These are phyloP conservation scores for Carex parvula DNA, from an alignment of 176 grass and related monocot species.

Conservation along the genomic window DNA sequence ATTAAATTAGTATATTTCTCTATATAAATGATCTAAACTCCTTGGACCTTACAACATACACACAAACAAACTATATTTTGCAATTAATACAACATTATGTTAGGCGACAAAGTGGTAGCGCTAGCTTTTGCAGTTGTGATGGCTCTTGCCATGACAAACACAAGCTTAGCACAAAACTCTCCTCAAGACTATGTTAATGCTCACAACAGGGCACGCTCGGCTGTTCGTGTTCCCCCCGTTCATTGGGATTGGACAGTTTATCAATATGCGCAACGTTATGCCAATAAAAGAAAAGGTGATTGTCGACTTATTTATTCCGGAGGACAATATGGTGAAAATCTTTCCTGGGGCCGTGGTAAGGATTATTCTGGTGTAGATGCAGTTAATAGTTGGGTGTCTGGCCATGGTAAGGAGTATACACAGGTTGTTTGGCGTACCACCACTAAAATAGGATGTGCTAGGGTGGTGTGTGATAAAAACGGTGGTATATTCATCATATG, in stretches of 20 bases:
- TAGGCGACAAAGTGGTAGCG: not conserved
- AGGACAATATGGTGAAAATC: not conserved
- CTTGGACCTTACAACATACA: not conserved
- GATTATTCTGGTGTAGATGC: not conserved
- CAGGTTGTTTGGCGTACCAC: not conserved
- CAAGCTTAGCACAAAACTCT: not conserved
- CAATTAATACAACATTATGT: not conserved
- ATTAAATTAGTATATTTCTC: not conserved
- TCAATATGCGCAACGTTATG: not conserved
- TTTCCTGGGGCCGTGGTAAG: not conserved
- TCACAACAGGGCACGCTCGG: constrained; percentile 1
- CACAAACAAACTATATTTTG: not conserved
- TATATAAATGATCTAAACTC: not conserved
- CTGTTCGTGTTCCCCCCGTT: not conserved
- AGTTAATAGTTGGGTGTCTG: no score
- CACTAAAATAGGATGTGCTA: not conserved
- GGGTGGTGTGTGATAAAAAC: not conserved
- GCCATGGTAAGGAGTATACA: not conserved
- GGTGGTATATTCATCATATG: constrained; percentile 17
- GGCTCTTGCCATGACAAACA: not conserved
- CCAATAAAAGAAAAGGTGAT: not conserved
- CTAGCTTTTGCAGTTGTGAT: not conserved
- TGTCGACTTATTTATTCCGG: not conserved
- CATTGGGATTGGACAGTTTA: not conserved
- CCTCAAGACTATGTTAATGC: not conserved